Base-by-base conservation (phyloP, 371 early-diverging fungal species). In the Actinomortierella wolfii region DNA sequence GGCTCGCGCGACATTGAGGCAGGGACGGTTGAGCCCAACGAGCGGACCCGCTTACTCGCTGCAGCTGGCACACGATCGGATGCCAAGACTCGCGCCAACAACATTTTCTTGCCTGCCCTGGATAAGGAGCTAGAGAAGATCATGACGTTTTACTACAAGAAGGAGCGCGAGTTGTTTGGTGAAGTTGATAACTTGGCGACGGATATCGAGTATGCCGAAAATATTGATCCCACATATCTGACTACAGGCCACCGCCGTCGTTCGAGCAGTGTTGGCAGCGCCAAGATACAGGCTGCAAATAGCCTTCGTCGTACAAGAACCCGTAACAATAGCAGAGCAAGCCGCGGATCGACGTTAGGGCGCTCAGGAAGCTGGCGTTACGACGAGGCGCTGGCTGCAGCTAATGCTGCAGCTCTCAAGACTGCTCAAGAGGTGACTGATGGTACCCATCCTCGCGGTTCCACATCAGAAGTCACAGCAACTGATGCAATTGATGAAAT, bases 91-190 rank as follows among this genome's bases (percentile, higher is more conserved):
- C 73, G 63, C 51, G 82, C 84, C 45, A 86, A 89, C 53, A 78
- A 77, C 3, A 78, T 79, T 23, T 91, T 93, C 59, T 79, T 85
- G 23, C 84, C 86, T 0, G 83, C 88, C 0, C 79, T 93, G 3
- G 94, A 95, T 69, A 84, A 85, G 60, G 92, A 96, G 51, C 79
- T 96, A 17, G 86, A 84, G 51, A 90, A 90, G 75, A 90, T 96
- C 57, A 81, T 83, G 44, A 77, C 79, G 44, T 96, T 96, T 63
- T 97, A 96, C 78, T 70, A 78, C 15, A 85, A 86, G 54, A 95
- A 93, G 64, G 95, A 96, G 61, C 82, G 81, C 1, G 93, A 93
- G 65, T 80, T 94, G 15, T 81, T 87, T 51, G 80, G 78, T 20
- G 86, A 87, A 54, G 80, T 90, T 46, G 80, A 89, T 17, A 73